Percentiles rank a stretch among this genome's conserved stretches.
phyloP scores from a whole-genome alignment of 805 yeast genomes.

The Saturnispora ahearnii region DNA sequence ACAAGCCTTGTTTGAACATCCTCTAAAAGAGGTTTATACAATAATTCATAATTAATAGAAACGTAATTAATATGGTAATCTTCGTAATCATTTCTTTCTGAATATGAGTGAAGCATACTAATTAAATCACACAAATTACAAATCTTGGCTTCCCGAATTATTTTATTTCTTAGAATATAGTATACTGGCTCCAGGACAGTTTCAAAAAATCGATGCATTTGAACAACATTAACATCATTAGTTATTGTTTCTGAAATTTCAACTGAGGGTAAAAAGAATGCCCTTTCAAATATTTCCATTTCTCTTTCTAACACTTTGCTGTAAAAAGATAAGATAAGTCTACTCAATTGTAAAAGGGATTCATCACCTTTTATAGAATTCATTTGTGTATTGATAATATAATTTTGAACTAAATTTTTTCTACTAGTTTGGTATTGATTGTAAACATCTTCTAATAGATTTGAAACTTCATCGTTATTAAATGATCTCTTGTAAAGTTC shows the following conservation, averaged over 20 bases:
- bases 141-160: slow-evolving; percentile 64
- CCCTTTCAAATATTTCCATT: slow-evolving; percentile 42
- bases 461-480: slow-evolving; percentile 35
- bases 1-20: slow-evolving; percentile 76
- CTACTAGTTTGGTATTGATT: slow-evolving; percentile 56
- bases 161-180: slow-evolving; percentile 54
- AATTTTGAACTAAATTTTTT: slow-evolving; percentile 34
- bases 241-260: slow-evolving; percentile 15
- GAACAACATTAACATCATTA: slow-evolving; percentile 25
- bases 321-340: slow-evolving; percentile 51
- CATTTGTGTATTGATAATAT: slow-evolving; percentile 26
- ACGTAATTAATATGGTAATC: slow-evolving; percentile 15
- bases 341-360: slow-evolving; percentile 48
- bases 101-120: slow-evolving; percentile 56
- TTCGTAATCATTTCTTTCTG: slow-evolving; percentile 42
- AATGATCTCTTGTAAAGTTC: slow-evolving; percentile 22
- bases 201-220: slow-evolving; percentile 50
- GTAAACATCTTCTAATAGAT: slow-evolving; percentile 58
- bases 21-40: slow-evolving; percentile 62
- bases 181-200: slow-evolving; percentile 66
- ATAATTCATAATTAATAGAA: slow-evolving; percentile 41
- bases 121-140: slow-evolving; percentile 66
- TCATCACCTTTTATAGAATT: slow-evolving; percentile 16
- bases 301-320: slow-evolving; percentile 56
- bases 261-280: slow-evolving; percentile 35